These are phyloP conservation scores for Yamadazyma aaseri DNA, from an alignment of 1,139 yeast species.

Conservation along the genomic window DNA sequence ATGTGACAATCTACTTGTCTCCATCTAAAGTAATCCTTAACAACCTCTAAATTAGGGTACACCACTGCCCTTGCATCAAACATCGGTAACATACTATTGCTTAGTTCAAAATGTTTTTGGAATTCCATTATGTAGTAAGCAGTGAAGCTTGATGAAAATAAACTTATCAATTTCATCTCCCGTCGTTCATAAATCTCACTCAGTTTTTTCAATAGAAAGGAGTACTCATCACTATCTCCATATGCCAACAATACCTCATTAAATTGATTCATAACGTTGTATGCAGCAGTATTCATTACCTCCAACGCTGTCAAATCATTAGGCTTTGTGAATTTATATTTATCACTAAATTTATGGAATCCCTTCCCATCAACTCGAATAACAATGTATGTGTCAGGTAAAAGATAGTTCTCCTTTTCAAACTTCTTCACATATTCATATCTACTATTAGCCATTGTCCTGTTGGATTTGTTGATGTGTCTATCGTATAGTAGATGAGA, in stretches of 20 bases:
- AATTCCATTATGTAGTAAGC: conserved; percentile 71
- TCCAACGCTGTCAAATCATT: conserved; percentile 75
- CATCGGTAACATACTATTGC: conserved; percentile 60
- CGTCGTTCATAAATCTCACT: conserved; percentile 78
- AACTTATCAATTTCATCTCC: conserved; percentile 72
- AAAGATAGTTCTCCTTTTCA: conserved; percentile 69
- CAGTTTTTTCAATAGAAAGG: conserved; percentile 64
- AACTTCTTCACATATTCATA: conserved; percentile 84
- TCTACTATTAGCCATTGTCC: conserved; percentile 70
- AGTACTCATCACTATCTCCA: conserved; percentile 95
- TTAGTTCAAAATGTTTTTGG: conserved; percentile 50
- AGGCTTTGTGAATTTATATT: conserved; percentile 79
- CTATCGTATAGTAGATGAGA: conserved; percentile 1
- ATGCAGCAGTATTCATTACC: conserved; percentile 82
- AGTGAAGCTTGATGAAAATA: conserved; percentile 81
- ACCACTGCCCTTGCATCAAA: conserved; percentile 90
- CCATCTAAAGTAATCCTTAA: conserved; percentile 89
- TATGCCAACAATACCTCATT: conserved; percentile 80
- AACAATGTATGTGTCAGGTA: conserved; percentile 81
- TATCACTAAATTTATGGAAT: conserved; percentile 78
- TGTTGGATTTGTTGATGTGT: too few relatives aligned
- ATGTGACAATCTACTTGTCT: conserved; percentile 97
- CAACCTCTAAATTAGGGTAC: conserved; percentile 62
- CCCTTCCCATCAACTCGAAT: conserved; percentile 93
- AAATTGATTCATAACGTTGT: conserved; percentile 55